A percentile compares a stretch with the other conserved stretches of the same genome.
These are phyloP conservation scores for Leptomonas seymouri DNA, from an alignment of 208 protist genomes.

Conservation along the genomic window DNA sequence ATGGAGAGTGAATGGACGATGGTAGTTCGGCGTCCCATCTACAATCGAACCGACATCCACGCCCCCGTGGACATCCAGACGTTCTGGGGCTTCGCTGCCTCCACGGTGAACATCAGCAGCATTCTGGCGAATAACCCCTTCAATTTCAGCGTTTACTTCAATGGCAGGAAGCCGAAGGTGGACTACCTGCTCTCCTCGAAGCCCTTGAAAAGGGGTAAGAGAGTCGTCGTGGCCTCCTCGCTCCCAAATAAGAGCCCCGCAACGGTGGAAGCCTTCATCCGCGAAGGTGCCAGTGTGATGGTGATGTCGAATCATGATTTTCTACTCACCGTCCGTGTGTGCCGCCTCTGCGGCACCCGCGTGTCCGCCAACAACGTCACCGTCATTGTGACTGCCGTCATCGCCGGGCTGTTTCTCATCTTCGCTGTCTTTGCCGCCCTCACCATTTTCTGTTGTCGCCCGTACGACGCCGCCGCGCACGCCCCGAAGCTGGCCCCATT, in stretches of 20 bases:
- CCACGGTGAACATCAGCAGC: conserved; percentile 44
- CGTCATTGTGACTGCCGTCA: conserved; percentile 8
- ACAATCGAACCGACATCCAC: conserved; percentile 29
- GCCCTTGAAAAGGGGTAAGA: background rate
- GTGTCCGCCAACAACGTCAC: conserved; percentile 14
- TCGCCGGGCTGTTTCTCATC: conserved; percentile 9
- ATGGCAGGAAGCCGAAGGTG: conserved; percentile 24
- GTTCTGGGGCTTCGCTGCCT: conserved; percentile 78
- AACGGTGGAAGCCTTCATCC: conserved; percentile 4
- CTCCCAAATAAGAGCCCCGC: conserved; percentile 8
- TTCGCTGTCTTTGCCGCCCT: conserved; percentile 33
- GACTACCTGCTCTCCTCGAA: conserved; percentile 64
- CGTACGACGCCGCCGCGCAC: conserved; percentile 53
- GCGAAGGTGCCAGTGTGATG: background rate
- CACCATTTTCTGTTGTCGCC: conserved; percentile 37
- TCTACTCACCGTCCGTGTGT: conserved; percentile 11
- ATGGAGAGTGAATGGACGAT: conserved; percentile 40
- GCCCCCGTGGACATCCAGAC: conserved; percentile 6
- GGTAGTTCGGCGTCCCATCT: conserved; percentile 48
- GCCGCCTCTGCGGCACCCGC: conserved; percentile 1
- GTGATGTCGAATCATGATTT: conserved; percentile 17
- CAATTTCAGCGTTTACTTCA: background rate
- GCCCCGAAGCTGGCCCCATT: conserved; percentile 77
- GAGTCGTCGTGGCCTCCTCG: conserved; percentile 25
- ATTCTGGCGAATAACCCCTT: conserved; percentile 36